Conservation (phyloP, 2,329 filamentous ascomycete genomes). For the Seiridium cupressi region DNA sequence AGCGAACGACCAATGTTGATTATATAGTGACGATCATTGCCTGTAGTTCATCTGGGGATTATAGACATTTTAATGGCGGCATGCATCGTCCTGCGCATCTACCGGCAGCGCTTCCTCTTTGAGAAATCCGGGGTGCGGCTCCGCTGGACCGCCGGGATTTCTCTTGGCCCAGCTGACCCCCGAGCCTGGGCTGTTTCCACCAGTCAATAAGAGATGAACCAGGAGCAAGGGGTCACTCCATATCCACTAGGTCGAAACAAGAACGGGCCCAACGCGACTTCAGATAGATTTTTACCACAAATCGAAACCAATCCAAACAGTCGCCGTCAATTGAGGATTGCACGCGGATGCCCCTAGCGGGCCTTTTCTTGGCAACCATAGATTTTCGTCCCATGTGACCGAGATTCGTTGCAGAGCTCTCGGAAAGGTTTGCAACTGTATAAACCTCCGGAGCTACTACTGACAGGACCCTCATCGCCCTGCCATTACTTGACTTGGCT, state of each 20-base stretch:
- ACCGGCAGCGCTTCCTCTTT: not conserved
- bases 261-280: not conserved
- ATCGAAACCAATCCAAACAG: not conserved
- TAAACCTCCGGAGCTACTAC: not conserved
- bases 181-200: not conserved
- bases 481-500: not conserved
- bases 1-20: constrained; percentile 1
- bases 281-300: constrained; percentile 4
- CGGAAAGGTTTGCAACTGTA: not conserved
- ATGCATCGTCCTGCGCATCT: not conserved
- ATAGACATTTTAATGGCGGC: not conserved
- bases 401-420: not conserved
- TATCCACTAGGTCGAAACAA: not conserved
- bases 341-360: not conserved
- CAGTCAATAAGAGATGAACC: constrained; percentile 1
- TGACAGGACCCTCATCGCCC: not conserved
- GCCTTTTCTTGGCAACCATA: not conserved
- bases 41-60: not conserved
- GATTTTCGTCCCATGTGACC: not conserved
- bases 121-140: not conserved
- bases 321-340: not conserved
- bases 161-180: not conserved
- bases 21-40: constrained; percentile 1
- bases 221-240: not conserved
- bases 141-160: constrained; percentile 1